Evolutionary conservation across 805 yeast species (phyloP).

Genomic region (Dipodascopsis uninucleata): DNA sequence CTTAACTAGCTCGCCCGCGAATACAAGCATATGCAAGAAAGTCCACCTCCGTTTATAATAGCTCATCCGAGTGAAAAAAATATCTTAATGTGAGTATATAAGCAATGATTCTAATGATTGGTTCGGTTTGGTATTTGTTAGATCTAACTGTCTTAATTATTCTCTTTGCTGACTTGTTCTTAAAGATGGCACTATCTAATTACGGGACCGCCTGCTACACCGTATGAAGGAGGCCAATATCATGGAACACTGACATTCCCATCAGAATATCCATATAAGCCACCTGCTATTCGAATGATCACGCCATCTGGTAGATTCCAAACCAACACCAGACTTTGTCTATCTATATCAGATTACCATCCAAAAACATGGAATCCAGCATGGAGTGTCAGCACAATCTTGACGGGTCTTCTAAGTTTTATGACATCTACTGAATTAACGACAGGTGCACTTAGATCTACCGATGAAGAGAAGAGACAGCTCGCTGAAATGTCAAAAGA

Average conservation of each 20-base stretch:
- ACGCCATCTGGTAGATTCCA: constrained; percentile 89
- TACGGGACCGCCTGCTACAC: constrained; percentile 81
- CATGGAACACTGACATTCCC: constrained; percentile 88
- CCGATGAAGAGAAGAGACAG: constrained; percentile 53
- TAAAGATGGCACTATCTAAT: constrained; percentile 74
- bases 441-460: constrained; percentile 73
- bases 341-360: constrained; percentile 92
- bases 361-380: constrained; percentile 97
- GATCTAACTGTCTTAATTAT: not conserved
- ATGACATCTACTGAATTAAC: constrained; percentile 87
- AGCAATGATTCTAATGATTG: no score
- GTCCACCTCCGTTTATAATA: constrained; percentile 77
- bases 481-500: constrained; percentile 58
- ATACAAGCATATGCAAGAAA: constrained; percentile 68
- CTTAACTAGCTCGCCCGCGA: constrained; percentile 70
- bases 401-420: constrained; percentile 82
- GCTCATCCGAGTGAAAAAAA: constrained; percentile 87
- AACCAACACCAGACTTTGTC: constrained; percentile 74
- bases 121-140: not conserved
- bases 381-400: constrained; percentile 87
- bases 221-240: constrained; percentile 76
- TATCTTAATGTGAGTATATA: constrained; percentile 54
- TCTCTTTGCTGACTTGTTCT: constrained; percentile 1
- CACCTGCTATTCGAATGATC: constrained; percentile 83
- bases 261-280: constrained; percentile 82